Base-by-base conservation (phyloP, 148 eudicot genomes). In the Simmondsia chinensis region DNA sequence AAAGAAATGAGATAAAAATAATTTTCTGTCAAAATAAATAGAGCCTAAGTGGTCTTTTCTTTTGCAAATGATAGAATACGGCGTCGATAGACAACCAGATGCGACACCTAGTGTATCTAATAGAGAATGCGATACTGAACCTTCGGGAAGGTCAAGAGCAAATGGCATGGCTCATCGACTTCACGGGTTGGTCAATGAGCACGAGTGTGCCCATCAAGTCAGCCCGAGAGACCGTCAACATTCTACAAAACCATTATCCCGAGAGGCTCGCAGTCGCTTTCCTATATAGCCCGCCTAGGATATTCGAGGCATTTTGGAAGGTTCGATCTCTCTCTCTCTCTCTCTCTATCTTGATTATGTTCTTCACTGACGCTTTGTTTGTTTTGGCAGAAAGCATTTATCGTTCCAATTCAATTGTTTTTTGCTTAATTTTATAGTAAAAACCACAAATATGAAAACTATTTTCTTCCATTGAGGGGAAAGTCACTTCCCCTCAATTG, bases 241-340 rank as follows among this genome's bases (percentile, higher is more conserved):
- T 80, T 40, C 50, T 80, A 33, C 88, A 80, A 53, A 76, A 72
- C 48, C 83, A 80, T 40, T 80, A 76, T 64, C 88, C 88, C 0
- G 77, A 80, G 64, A 66, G 83, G 41, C 66, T 80, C 34, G 88
- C 68, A 20, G 54, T 68, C 0, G 80, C 88, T 3, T 73, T 80
- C 49, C 70, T 80, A 20, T 76, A 80, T 54, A 76, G 43, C 40
- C 83, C 83, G 2, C 88, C 83, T 0, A 63, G 80, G 33, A 60
- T 76, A 29, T 80, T 80, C 22, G 83, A 76, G 61, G 67, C 83
- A 39, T 80, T 80, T 33, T 80, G 82, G 82, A 76, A 70, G 83
- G 87, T 74, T 22, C 27, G 69, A 30, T 6, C 21, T 22, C n/a
- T n/a, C n/a, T n/a, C n/a, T n/a, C n/a, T n/a, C n/a, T n/a, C n/a